Conservation (phyloP, 148 eudicot species). For the Vaccinium myrtillus region DNA sequence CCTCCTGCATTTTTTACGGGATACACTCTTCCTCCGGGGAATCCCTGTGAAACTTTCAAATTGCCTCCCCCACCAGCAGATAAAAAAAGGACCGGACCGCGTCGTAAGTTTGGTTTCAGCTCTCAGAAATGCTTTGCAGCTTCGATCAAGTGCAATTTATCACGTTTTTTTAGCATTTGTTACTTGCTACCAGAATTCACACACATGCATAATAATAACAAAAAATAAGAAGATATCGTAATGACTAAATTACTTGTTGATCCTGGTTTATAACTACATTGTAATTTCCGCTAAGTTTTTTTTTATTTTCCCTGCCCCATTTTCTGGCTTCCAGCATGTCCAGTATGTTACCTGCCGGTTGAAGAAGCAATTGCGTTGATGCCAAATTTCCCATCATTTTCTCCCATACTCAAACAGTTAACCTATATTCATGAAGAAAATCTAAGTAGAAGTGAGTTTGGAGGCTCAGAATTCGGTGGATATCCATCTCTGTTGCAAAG, state of each 20-base stretch:
- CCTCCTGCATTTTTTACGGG: conserved; percentile 63
- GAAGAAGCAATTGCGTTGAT: conserved; percentile 72
- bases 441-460: conserved; percentile 74
- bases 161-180: neutral
- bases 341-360: conserved; percentile 90
- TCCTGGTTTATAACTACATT: neutral
- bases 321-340: conserved; percentile 69
- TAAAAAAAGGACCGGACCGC: conserved; percentile 83
- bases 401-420: conserved; percentile 65
- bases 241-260: neutral
- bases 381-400: conserved; percentile 84
- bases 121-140: conserved; percentile 3
- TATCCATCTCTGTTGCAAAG: conserved; percentile 90
- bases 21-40: conserved; percentile 88
- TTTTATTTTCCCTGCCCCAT: neutral
- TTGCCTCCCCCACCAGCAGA: conserved; percentile 97
- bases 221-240: neutral
- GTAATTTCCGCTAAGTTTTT: neutral
- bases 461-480: conserved; percentile 98
- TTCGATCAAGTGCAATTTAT: conserved; percentile 8
- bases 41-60: conserved; percentile 84
- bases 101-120: conserved; percentile 75
- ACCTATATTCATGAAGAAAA: conserved; percentile 72
- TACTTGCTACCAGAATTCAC: neutral
- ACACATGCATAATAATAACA: neutral